These are phyloP conservation scores for Spinacia oleracea DNA, from an alignment of 179 eudicot species.

Conservation along the genomic window DNA sequence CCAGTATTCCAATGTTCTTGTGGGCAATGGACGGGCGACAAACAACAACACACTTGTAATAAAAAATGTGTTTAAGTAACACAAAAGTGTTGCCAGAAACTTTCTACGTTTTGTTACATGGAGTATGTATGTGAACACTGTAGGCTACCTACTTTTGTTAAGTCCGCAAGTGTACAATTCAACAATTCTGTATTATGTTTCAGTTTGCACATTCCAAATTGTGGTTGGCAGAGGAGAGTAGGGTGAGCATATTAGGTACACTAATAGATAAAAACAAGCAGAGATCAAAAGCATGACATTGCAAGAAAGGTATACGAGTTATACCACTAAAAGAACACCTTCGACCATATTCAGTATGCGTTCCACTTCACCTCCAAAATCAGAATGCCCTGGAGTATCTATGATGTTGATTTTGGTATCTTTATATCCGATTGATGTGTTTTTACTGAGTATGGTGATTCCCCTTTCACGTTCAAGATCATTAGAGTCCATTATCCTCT, in stretches of 20 bases:
- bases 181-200: background rate
- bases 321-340: constrained; percentile 94
- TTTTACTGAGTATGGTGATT: constrained; percentile 93
- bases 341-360: constrained; percentile 98
- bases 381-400: constrained; percentile 99
- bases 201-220: background rate
- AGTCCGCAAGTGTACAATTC: background rate
- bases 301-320: constrained; percentile 13
- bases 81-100: background rate
- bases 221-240: background rate
- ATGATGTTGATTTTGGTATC: constrained; percentile 91
- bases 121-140: background rate
- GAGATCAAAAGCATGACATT: background rate
- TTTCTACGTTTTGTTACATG: background rate
- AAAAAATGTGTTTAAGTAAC: background rate
- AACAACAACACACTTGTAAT: background rate
- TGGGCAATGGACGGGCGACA: background rate
- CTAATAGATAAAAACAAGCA: background rate
- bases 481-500: constrained; percentile 98
- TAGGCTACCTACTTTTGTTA: background rate
- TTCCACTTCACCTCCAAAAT: constrained; percentile 99
- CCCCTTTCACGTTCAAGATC: constrained; percentile 99
- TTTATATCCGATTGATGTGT: constrained; percentile 82
- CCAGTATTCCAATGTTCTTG: background rate
- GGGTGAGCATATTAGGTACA: background rate